phyloP scores from a whole-genome alignment of 495 filamentous ascomycete species.

The Neurospora sp. region DNA sequence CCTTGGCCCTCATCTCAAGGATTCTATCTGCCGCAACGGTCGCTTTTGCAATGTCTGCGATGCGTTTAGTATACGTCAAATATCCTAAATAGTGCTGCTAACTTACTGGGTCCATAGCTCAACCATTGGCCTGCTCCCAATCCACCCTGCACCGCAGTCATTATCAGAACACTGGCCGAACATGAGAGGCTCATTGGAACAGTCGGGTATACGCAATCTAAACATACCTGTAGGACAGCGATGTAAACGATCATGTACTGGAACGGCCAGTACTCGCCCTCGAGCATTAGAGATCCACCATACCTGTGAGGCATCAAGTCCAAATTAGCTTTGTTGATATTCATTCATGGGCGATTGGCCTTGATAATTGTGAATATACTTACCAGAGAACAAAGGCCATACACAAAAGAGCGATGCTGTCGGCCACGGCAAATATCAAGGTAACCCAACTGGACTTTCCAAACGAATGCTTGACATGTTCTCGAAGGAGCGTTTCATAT shows the following conservation, averaged over 20 bases:
- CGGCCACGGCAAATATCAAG: slow-evolving; percentile 39
- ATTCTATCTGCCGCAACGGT: slow-evolving; percentile 46
- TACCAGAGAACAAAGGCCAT: slow-evolving; percentile 52
- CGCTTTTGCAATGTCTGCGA: slow-evolving; percentile 46
- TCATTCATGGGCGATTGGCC: neutral
- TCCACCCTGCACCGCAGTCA: slow-evolving; percentile 21
- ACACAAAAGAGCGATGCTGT: slow-evolving; percentile 41
- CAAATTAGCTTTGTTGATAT: neutral
- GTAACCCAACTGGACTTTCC: slow-evolving; percentile 41
- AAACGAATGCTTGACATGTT: slow-evolving; percentile 41
- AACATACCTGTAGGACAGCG: slow-evolving; percentile 31
- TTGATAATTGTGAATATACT: neutral
- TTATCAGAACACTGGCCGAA: neutral
- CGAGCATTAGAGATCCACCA: slow-evolving; percentile 32
- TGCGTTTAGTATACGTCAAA: neutral
- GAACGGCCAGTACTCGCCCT: slow-evolving; percentile 32
- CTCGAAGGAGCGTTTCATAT: slow-evolving; percentile 39
- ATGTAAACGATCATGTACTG: slow-evolving; percentile 42
- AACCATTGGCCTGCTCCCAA: slow-evolving; percentile 35
- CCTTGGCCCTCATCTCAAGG: slow-evolving; percentile 30
- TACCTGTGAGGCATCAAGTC: slow-evolving; percentile 16
- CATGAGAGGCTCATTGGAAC: neutral
- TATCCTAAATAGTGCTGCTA: slow-evolving; percentile 1
- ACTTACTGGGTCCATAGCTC: slow-evolving; percentile 39
- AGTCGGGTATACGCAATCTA: neutral